Evolutionary conservation across 179 eudicot species (phyloP), one percentile per base, ranked within the genome.

Genomic region (Heliamphora pulchella): DNA sequence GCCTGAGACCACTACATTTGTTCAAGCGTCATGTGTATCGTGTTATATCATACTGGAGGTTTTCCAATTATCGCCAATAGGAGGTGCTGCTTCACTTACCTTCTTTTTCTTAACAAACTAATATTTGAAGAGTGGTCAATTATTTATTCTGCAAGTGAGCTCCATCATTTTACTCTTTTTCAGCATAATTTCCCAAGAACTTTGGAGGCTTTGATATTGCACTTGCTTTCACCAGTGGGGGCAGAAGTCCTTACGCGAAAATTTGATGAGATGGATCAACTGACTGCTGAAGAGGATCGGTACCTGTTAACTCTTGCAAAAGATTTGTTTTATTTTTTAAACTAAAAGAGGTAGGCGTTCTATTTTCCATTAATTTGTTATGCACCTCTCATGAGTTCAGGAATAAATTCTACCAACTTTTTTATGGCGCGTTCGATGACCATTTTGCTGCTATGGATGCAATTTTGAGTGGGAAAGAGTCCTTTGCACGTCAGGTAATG

Each of bases 181-280:
- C 93, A 92, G 96, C 87, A 86, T 71, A 88, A 88, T 69, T 92
- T 93, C 76, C 97, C 96, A 43, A 86, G 96, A 88, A 93, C 93
- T 80, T 85, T 92, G 71, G 97, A 92, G 88, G 91, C 89, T 80
- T 86, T 92, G 70, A 80, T 92, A 80, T 81, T 89, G 79, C 97
- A 93, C 89, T 79, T 90, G 88, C 93, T 93, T 81, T 89, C 98
- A 13, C 94, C 97, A 17, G 88, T 92, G 75, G 98, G 92, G 74
- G 90, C 94, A 63, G 97, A 93, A 89, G 91, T 88, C 75, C 91
- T 93, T 71, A 90, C 98, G n/a, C 76, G 87, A 79, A 93, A 89
- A 85, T 89, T 93, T 78, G 97, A 92, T 69, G 91, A 90, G 83
- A 87, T 93, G 86, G 98, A 91, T 86, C 89, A 84, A 79, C 81